These are phyloP conservation scores for Discostella stelligera DNA, from an alignment of 352 stramenopile species.

Conservation along the genomic window DNA sequence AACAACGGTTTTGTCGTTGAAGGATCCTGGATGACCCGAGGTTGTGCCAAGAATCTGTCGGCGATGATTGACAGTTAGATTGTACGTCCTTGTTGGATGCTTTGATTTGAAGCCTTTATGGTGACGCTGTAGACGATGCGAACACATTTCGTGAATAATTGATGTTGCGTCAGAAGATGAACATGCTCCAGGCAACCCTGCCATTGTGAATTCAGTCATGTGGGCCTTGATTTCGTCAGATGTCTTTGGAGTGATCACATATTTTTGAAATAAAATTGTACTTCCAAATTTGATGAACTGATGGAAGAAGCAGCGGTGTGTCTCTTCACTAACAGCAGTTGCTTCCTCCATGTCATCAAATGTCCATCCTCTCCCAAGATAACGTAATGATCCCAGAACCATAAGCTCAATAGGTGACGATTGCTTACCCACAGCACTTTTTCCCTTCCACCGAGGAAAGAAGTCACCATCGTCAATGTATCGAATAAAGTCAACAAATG, in stretches of 20 bases:
- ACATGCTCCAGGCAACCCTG: constrained; percentile 31
- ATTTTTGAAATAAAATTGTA: not conserved
- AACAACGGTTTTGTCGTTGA: constrained; percentile 47
- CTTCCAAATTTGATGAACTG: constrained; percentile 10
- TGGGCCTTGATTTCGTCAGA: not conserved
- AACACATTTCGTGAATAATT: constrained; percentile 26
- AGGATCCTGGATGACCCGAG: constrained; percentile 35
- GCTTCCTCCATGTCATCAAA: constrained; percentile 37
- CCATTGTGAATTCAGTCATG: constrained; percentile 21
- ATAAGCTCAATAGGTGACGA: constrained; percentile 33
- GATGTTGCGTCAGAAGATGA: constrained; percentile 31
- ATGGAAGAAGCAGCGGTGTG: constrained; percentile 19
- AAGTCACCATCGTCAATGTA: not conserved
- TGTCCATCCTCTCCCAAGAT: constrained; percentile 24
- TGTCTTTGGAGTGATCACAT: not conserved
- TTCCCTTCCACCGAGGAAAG: not conserved
- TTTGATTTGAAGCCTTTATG: constrained; percentile 35
- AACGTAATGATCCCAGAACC: constrained; percentile 24
- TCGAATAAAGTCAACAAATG: constrained; percentile 5
- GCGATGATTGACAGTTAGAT: constrained; percentile 37
- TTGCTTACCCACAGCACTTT: not conserved
- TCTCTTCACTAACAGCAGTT: constrained; percentile 11
- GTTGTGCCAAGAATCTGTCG: constrained; percentile 34
- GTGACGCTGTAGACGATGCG: not conserved
- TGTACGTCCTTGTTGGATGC: constrained; percentile 32